Base-by-base conservation (phyloP, 352 stramenopile species). In the Phytophthora agathidicida region DNA sequence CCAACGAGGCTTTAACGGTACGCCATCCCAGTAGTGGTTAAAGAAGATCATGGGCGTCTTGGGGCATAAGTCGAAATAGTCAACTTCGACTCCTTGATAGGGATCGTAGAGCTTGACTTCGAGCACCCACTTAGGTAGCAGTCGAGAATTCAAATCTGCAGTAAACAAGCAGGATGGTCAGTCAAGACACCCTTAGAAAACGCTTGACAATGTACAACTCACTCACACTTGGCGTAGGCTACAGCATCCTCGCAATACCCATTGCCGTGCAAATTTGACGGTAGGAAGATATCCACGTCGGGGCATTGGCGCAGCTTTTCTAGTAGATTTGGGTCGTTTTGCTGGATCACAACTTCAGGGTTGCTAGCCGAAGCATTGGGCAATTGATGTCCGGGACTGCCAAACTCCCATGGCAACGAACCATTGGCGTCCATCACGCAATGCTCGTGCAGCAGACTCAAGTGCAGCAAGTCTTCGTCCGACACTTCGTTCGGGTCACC, bases 61-160 rank as follows among this genome's bases (percentile, higher is more conserved):
- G 7, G 75, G 75, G 14, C 77, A 88, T 35, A 88, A 44, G 10
- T 91, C 81, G 39, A 73, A 78, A 61, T 91, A 91, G 20, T 73
- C 65, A 22, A 75, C 61, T 5, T 45, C 16, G 8, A 33, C 37
- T 30, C 59, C 57, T 2, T 37, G 30, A 44, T 65, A 27, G 1
- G 58, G 27, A 53, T 79, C 65, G 20, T 62, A 64, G 11, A 71
- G 60, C 16, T 60, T 66, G 9, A 64, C 16, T 7, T 67, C 31
- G 2, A 80, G 49, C 8, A 49, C 59, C 73, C 73, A 83, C 17
- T 42, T 5, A 0, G 70, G 70, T 28, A 83, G 24, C 27, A 76
- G 11, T 0, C 73, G 43, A 33, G 73, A 75, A 20, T 68, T 55
- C 11, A 76, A 42, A 24, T 72, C 66, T 79, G 41, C 1, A n/a